Base-by-base conservation (phyloP, 371 early-diverging fungal genomes). In the Fennellomyces sp. region DNA sequence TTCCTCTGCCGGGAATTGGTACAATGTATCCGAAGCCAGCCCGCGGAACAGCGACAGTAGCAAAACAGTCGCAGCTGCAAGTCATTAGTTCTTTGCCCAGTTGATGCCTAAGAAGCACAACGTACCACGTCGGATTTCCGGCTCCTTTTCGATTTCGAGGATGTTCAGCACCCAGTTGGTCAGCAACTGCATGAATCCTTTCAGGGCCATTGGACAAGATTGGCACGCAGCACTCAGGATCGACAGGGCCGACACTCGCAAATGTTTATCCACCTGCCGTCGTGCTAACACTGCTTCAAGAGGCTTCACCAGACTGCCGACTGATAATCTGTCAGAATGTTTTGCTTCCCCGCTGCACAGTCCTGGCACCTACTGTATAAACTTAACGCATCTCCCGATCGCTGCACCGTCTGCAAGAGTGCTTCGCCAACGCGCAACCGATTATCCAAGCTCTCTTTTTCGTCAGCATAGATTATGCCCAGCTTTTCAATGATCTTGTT, bases 371-470 rank as follows among this genome's bases (percentile, higher is more conserved):
- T 69, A 72, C 91, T 80, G 63, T 93, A 92, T 62, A 89, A 87
- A n/a, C 86, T 84, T 13, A 95, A 82, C 11, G 87, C 91, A 51
- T 83, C 81, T 0, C 95, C 95, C 54, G 83, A 80, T 0, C 94
- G 82, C 57, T 90, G 90, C 13, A 94, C 86, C 0, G 93, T 94
- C 68, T 94, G 93, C 39, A 91, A 65, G 11, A 96, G 75, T 2
- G 93, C 94, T 72, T 97, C 96, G 23, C 97, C 97, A 6, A 94
- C 70, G 3, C 95, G 87, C 54, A 94, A 70, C 8, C 92, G 80
- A 50, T 89, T 85, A 64, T 95, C 95, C 42, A 93, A 35, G 3
- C 72, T 70, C 56, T 85, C 75, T 0, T 62, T 65, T 26, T 70
- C 68, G 38, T 81, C 82, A 5, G 72, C 66, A 69, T 96, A 95